Evolutionary conservation across 1,284 basidiomycete genomes (phyloP).

Genomic region (Irpex sp.): DNA sequence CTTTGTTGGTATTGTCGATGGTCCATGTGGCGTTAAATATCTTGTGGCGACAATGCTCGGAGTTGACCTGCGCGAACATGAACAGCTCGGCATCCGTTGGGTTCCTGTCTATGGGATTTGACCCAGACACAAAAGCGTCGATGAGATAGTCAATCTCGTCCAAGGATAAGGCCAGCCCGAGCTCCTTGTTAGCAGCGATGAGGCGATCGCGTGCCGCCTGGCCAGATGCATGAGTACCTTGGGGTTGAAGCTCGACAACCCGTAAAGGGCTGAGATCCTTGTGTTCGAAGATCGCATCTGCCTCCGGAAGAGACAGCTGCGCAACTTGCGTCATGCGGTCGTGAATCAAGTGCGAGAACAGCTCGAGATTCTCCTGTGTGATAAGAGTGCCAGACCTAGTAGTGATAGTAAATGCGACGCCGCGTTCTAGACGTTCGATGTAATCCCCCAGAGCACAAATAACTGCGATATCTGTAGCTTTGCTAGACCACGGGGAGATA

Average conservation of each 20-base stretch:
- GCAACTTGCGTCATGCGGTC: conserved; percentile 96
- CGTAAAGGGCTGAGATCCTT: conserved; percentile 68
- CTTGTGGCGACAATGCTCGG: conserved; percentile 99
- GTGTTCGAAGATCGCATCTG: conserved; percentile 69
- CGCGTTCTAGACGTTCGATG: conserved; percentile 84
- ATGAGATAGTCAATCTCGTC: conserved; percentile 95
- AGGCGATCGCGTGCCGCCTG: conserved; percentile 55
- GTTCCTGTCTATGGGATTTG: conserved; percentile 64
- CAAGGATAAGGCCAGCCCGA: conserved; percentile 87
- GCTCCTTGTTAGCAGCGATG: conserved; percentile 73
- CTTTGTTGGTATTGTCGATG: conserved; percentile 69
- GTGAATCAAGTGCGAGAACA: conserved; percentile 71
- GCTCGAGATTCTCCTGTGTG: conserved; percentile 36
- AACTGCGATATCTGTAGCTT: conserved; percentile 93
- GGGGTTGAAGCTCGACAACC: conserved; percentile 55
- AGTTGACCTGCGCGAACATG: conserved; percentile 99
- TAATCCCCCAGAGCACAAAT: conserved; percentile 77
- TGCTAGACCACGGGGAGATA: conserved; percentile 95
- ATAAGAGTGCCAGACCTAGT: conserved; percentile 40
- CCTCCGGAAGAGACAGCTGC: conserved; percentile 54
- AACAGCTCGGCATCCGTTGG: conserved; percentile 98
- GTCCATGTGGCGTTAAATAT: conserved; percentile 99
- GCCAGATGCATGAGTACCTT: conserved; percentile 20
- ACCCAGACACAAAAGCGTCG: conserved; percentile 78
- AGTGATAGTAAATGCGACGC: conserved; percentile 72